Conservation (phyloP, 345 rosid genomes). For the Citrus medica region DNA sequence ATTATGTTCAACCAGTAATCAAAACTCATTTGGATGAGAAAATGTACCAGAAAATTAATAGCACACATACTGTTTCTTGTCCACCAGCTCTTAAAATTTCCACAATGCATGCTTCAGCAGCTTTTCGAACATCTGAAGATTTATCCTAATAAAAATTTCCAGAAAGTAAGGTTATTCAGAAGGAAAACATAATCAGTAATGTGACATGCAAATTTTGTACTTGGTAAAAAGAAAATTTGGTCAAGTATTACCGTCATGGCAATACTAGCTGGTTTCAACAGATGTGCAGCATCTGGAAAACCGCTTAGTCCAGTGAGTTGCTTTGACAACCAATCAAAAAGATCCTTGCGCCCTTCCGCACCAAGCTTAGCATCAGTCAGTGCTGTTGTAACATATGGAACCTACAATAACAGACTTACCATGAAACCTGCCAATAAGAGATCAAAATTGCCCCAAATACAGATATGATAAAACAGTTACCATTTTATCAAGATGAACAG, state of each 20-base stretch:
- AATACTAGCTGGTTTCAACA: slow-evolving; percentile 78
- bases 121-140: slow-evolving; percentile 95
- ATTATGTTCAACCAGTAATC: background rate
- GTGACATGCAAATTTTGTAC: background rate
- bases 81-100: slow-evolving; percentile 86
- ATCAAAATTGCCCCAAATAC: background rate
- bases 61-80: slow-evolving; percentile 58
- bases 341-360: slow-evolving; percentile 98
- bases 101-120: slow-evolving; percentile 79
- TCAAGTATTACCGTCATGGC: slow-evolving; percentile 67
- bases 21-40: slow-evolving; percentile 5
- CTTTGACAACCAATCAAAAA: slow-evolving; percentile 95
- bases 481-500: slow-evolving; percentile 98
- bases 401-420: slow-evolving; percentile 44
- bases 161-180: slow-evolving; percentile 5
- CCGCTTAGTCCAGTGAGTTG: slow-evolving; percentile 73
- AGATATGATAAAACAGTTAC: slow-evolving; percentile 30
- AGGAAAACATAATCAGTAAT: background rate
- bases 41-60: slow-evolving; percentile 4
- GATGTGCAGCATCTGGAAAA: slow-evolving; percentile 76
- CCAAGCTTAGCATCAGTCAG: slow-evolving; percentile 86
- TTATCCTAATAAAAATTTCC: slow-evolving; percentile 58
- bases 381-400: slow-evolving; percentile 73
- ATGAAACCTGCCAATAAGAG: background rate
- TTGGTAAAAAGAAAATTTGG: background rate